phyloP scores from a whole-genome alignment of 768 basidiomycete genomes.

The Auriscalpium microsporum region DNA sequence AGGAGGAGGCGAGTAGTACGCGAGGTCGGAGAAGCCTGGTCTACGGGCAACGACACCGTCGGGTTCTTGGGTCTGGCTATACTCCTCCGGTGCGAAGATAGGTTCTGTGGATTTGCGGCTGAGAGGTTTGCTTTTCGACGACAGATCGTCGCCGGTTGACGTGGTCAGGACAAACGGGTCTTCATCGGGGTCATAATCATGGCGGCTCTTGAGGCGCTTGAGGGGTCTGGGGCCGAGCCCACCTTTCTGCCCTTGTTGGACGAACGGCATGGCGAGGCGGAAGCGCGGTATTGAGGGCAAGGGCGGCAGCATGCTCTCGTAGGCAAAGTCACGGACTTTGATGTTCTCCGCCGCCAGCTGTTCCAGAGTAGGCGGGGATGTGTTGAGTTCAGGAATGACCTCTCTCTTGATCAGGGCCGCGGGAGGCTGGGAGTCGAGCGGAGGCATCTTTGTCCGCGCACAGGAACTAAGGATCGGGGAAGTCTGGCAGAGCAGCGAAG shows the following conservation, averaged over 20 bases:
- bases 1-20: background rate
- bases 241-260: too few species aligned
- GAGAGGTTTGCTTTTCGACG: constrained; percentile 4
- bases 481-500: too few species aligned
- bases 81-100: background rate
- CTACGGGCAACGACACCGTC: constrained; percentile 2
- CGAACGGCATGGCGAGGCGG: constrained; percentile 39
- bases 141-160: background rate
- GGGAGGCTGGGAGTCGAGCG: too few species aligned
- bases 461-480: too few species aligned
- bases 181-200: constrained; percentile 17
- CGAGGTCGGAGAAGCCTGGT: constrained; percentile 7
- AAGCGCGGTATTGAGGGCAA: constrained; percentile 42
- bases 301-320: constrained; percentile 58
- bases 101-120: constrained; percentile 14
- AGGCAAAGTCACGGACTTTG: constrained; percentile 55
- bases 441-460: too few species aligned
- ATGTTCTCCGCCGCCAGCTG: constrained; percentile 26
- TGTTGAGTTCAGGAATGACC: too few species aligned
- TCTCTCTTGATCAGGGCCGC: too few species aligned
- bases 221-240: constrained; percentile 20
- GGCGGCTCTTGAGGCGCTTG: constrained; percentile 29
- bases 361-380: too few species aligned
- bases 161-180: constrained; percentile 13
- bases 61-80: background rate